phyloP scores from a whole-genome alignment of 129 eudicot species.

The Dittrichia graveolens region DNA sequence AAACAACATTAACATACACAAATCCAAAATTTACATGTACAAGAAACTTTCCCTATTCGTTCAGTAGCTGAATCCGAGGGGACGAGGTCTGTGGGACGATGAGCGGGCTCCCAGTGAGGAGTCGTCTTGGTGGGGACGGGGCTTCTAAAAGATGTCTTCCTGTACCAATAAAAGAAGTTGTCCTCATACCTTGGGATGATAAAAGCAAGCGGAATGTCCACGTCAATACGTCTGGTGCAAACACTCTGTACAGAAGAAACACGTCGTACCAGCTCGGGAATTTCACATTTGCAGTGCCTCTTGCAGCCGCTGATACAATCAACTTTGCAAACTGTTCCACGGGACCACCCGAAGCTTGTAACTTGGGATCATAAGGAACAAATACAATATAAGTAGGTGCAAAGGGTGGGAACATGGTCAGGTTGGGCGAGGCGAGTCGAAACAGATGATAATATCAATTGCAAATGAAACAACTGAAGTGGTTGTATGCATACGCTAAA shows the following conservation, averaged over 20 bases:
- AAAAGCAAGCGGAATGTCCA: conserved; percentile 81
- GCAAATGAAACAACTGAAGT: not conserved
- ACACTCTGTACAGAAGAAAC: conserved; percentile 77
- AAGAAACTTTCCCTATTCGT: conserved; percentile 20
- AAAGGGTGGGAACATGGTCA: no score
- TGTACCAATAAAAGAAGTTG: conserved; percentile 64
- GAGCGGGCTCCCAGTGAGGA: conserved; percentile 20
- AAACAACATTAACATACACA: conserved; percentile 27
- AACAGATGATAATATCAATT: no score
- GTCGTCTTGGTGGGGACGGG: conserved; percentile 45
- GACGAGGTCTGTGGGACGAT: not conserved
- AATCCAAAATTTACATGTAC: conserved; percentile 8
- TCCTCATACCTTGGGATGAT: conserved; percentile 44
- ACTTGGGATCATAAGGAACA: conserved; percentile 40
- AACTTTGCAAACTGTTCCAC: conserved; percentile 73
- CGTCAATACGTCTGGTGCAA: conserved; percentile 72
- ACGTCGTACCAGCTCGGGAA: conserved; percentile 90
- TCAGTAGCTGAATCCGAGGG: conserved; percentile 33
- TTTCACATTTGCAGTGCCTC: conserved; percentile 76
- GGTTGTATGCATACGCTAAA: not conserved
- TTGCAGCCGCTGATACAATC: conserved; percentile 78
- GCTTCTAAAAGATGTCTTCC: conserved; percentile 68
- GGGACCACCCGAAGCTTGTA: conserved; percentile 61
- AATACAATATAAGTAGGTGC: not conserved
- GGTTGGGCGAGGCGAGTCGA: no score